phyloP scores from a whole-genome alignment of 2,329 filamentous ascomycete species.

The Aspergillus sp. region DNA sequence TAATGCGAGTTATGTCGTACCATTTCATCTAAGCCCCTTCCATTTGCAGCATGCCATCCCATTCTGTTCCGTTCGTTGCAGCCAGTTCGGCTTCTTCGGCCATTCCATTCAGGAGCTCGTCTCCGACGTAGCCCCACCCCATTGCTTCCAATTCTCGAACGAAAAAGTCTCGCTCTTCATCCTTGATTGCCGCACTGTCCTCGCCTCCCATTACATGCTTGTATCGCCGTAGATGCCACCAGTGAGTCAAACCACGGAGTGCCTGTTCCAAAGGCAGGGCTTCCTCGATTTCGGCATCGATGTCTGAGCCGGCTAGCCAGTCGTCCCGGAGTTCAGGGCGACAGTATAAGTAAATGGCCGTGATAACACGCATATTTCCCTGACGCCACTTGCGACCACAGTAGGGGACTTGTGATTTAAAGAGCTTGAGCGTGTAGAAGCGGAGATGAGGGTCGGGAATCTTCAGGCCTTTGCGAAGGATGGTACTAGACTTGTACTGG shows the following conservation, averaged over 20 bases:
- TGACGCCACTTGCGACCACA: constrained; percentile 98
- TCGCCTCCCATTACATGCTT: constrained; percentile 70
- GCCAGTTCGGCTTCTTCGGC: constrained; percentile 35
- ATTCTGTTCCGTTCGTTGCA: constrained; percentile 39
- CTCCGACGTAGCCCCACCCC: constrained; percentile 54
- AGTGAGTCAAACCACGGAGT: constrained; percentile 85
- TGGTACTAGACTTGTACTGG: constrained; percentile 91
- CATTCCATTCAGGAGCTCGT: constrained; percentile 36
- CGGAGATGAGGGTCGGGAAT: constrained; percentile 86
- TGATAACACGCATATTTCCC: constrained; percentile 98
- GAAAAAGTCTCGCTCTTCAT: constrained; percentile 80
- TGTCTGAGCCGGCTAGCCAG: constrained; percentile 86
- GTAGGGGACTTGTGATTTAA: constrained; percentile 98
- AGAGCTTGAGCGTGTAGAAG: constrained; percentile 94
- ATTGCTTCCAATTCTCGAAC: constrained; percentile 75
- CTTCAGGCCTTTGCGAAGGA: constrained; percentile 87
- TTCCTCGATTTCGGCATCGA: constrained; percentile 93
- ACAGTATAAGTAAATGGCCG: constrained; percentile 92
- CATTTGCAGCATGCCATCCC: constrained; percentile 43
- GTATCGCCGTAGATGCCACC: constrained; percentile 86
- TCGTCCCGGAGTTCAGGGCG: constrained; percentile 91
- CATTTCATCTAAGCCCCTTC: constrained; percentile 35
- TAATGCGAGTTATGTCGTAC: not conserved
- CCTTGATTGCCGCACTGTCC: constrained; percentile 59
- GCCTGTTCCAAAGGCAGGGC: constrained; percentile 91